Conservation (phyloP, 257 asterid genomes). For the Ocimum tenuiflorum region DNA sequence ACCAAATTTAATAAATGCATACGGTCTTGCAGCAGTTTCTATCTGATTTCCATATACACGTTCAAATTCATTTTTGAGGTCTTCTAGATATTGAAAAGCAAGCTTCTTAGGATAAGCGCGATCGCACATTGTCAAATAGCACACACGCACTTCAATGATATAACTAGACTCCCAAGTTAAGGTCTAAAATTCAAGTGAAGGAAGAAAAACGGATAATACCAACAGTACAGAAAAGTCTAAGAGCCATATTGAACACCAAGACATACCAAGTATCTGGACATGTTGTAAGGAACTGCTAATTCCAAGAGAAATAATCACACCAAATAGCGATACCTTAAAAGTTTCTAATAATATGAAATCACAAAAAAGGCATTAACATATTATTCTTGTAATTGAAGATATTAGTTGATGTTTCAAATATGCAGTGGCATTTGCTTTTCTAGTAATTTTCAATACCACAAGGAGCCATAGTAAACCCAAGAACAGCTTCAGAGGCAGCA, state of each 20-base stretch:
- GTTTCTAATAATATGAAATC: conserved; percentile 2
- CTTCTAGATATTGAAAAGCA: conserved; percentile 87
- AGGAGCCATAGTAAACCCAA: no score
- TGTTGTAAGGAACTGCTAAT: not conserved
- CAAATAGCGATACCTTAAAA: not conserved
- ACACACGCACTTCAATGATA: conserved; percentile 79
- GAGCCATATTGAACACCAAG: conserved; percentile 4
- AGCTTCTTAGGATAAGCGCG: conserved; percentile 96
- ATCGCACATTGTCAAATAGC: conserved; percentile 94
- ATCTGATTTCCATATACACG: conserved; percentile 72
- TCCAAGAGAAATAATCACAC: not conserved
- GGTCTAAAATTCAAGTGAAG: conserved; percentile 24
- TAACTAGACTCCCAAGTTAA: conserved; percentile 58
- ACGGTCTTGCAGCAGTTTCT: conserved; percentile 98
- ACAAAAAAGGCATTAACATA: not conserved
- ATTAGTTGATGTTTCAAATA: not conserved
- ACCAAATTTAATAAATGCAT: conserved; percentile 95
- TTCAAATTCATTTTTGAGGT: conserved; percentile 89
- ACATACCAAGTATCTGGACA: not conserved
- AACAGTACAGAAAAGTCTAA: not conserved
- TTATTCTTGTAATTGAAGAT: not conserved
- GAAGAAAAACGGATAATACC: not conserved
- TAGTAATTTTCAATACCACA: not conserved
- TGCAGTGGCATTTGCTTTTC: conserved; percentile 4
- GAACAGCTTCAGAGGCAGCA: not conserved